A percentile compares a stretch with the other conserved stretches of the same genome.
Conservation (phyloP, 192 early-diverging fungal species). For the Coemansia sp. region DNA sequence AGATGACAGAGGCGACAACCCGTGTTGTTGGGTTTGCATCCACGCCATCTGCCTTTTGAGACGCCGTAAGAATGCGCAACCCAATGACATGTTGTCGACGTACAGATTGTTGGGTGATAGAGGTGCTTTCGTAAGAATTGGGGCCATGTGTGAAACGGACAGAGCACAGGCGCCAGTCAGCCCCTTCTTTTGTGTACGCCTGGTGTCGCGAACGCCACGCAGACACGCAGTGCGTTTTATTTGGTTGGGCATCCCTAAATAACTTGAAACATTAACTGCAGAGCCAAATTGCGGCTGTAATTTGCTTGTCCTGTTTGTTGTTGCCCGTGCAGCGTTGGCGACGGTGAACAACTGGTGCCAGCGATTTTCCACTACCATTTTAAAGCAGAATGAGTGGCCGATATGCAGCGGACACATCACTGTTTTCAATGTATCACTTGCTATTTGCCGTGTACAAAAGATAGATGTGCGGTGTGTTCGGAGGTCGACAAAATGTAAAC, state of each 20-base stretch:
- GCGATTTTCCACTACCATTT: neutral
- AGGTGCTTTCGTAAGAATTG: neutral
- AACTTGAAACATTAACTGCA: neutral
- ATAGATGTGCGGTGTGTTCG: neutral
- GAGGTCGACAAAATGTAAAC: neutral
- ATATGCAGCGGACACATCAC: neutral
- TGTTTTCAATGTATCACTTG: neutral
- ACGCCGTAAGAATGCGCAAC: neutral
- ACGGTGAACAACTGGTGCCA: neutral
- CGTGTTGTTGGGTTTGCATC: neutral
- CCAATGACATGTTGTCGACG: neutral
- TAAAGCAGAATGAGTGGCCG: neutral
- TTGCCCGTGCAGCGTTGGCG: neutral
- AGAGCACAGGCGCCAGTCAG: slow-evolving; percentile 1
- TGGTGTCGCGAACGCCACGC: slow-evolving; percentile 5
- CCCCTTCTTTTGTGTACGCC: neutral
- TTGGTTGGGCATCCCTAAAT: neutral
- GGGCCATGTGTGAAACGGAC: neutral
- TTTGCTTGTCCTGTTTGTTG: neutral
- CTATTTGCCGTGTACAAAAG: neutral
- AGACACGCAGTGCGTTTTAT: neutral
- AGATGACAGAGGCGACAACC: neutral
- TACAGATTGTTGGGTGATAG: neutral
- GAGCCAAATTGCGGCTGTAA: neutral
- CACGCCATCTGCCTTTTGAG: neutral